Evolutionary conservation across 2,329 filamentous ascomycete species (phyloP).

Genomic region (Colletotrichum liaoningense): DNA sequence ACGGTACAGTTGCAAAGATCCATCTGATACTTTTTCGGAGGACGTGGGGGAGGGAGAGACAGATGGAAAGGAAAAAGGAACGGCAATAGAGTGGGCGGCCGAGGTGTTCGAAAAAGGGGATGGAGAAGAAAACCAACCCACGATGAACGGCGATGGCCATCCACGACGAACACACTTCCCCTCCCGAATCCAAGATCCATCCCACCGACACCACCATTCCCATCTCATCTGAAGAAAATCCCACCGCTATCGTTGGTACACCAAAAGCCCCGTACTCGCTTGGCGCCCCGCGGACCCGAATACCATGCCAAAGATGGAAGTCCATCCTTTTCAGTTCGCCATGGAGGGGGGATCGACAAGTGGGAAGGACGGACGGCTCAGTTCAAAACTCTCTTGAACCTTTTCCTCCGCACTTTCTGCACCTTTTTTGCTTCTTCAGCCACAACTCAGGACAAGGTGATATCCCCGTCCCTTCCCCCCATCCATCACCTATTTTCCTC

Average conservation of each 20-base stretch:
- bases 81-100: not conserved
- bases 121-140: not conserved
- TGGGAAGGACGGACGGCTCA: not conserved
- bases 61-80: not conserved
- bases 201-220: not conserved
- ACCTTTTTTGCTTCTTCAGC: not conserved
- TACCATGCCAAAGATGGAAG: conserved; percentile 11
- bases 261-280: not conserved
- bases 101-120: not conserved
- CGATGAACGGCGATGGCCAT: not conserved
- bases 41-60: not conserved
- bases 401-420: not conserved
- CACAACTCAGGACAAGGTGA: conserved; percentile 6
- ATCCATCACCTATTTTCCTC: no score
- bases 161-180: not conserved
- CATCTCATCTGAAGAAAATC: not conserved
- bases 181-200: not conserved
- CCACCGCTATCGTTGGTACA: not conserved
- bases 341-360: not conserved
- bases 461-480: not conserved
- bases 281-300: not conserved
- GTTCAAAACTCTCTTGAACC: not conserved
- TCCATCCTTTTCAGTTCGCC: not conserved
- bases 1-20: not conserved
- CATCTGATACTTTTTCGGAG: not conserved